Conservation (phyloP, 2,329 filamentous ascomycete genomes). For the Fusarium nodosum region DNA sequence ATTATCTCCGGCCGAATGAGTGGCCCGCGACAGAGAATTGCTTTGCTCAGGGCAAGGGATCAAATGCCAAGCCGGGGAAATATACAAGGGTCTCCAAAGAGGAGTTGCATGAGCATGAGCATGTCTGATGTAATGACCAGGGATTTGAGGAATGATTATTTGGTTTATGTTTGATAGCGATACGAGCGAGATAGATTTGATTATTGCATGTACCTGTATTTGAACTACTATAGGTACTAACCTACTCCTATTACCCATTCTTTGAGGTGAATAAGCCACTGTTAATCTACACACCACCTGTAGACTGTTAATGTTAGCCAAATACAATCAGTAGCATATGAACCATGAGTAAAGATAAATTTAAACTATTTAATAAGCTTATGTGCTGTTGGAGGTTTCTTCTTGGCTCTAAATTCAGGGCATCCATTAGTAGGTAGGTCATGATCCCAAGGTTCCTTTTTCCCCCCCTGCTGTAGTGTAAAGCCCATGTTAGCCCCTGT, state of each 20-base stretch:
- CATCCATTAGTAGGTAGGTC: not conserved
- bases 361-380: conserved; percentile 33
- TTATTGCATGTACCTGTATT: not conserved
- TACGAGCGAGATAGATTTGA: conserved; percentile 8
- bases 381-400: not conserved
- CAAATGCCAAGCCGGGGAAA: conserved; percentile 31
- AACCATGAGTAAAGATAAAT: not conserved
- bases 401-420: conserved; percentile 29
- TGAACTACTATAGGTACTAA: not conserved
- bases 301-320: not conserved
- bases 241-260: too few relatives aligned
- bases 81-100: conserved; percentile 29
- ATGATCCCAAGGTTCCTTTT: too few relatives aligned
- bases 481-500: too few relatives aligned
- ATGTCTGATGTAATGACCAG: conserved; percentile 27
- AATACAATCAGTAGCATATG: not conserved
- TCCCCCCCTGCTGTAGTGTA: too few relatives aligned
- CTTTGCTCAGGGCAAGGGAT: conserved; percentile 46
- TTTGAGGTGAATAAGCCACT: not conserved
- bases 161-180: conserved; percentile 7
- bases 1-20: conserved; percentile 40
- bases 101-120: conserved; percentile 6
- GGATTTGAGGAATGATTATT: not conserved
- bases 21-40: conserved; percentile 40
- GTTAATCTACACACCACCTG: not conserved